Evolutionary conservation across 2,329 filamentous ascomycete genomes (phyloP).

Genomic region (Tolypocladium album): DNA sequence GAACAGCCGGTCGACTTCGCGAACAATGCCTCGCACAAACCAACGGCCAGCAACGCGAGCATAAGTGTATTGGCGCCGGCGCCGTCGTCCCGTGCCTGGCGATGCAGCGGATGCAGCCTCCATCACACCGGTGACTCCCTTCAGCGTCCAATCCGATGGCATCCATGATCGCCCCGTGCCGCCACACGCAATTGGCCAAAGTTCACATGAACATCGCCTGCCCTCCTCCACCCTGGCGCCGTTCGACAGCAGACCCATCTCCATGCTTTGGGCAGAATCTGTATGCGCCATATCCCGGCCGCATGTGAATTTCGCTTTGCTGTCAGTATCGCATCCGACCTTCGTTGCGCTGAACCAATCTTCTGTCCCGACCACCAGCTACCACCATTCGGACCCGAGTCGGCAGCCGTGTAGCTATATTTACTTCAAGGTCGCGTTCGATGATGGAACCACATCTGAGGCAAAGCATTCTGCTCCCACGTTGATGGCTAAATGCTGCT

Average conservation of each 20-base stretch:
- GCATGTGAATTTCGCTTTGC: neutral
- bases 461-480: neutral
- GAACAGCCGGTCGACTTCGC: neutral
- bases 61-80: neutral
- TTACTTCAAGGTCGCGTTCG: neutral
- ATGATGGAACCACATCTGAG: neutral
- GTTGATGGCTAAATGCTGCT: neutral
- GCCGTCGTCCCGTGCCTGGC: neutral
- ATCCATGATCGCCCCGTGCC: neutral
- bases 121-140: neutral
- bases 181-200: neutral
- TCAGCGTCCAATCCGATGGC: neutral
- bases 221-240: neutral
- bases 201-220: neutral
- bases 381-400: neutral
- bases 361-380: neutral
- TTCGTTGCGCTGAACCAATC: neutral
- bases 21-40: neutral
- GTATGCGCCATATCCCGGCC: neutral
- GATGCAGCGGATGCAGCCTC: neutral
- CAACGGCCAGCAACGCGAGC: neutral
- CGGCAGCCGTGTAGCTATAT: neutral
- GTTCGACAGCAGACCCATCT: neutral
- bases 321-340: neutral
- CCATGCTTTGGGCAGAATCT: neutral